Base-by-base conservation (phyloP, 2,329 filamentous ascomycete genomes). In the Arthrobotrys musiformis region DNA sequence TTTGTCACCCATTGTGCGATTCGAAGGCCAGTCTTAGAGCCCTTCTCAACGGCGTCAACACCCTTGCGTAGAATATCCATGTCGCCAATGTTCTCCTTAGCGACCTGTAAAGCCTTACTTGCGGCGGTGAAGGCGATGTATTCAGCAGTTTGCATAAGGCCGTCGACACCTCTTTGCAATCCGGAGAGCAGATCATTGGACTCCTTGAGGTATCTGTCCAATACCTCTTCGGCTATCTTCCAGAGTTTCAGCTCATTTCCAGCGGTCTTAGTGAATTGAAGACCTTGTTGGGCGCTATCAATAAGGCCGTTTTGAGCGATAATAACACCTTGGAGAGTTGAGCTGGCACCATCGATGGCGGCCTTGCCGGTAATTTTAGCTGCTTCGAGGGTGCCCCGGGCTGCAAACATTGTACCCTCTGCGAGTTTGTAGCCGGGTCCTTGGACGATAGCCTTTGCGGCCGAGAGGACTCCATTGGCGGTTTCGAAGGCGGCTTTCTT, bases 401-500 rank as follows among this genome's bases (percentile, higher is more conserved):
- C 58, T 13, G 58, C 24, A 19, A 46, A 13, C 58, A 62, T 62
- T 17, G 58, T 33, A 9, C 58, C 40, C 15, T 46, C 58, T 4
- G 58, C 58, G 37, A 62, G 58, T 46, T 62, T 46, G 40, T 62
- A 62, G 26, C 58, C 58, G 8, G 58, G 58, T 19, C 58, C 58
- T 33, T 46, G 5, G 17, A 62, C 58, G 11, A 62, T 62, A 7
- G 37, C 58, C 40, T 62, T 62, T 46, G 58, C 58, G 4, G 22
- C 58, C 1, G 13, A n/a, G 1, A 62, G 58, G 22, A 62, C 19
- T 15, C 22, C 37, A 9, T 30, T 46, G 11, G 58, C 58, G 13
- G 58, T 46, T 62, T 62, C 58, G 58, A 62, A 46, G 1, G 40
- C 58, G 24, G 37, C 58, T 46, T 62, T 62, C 58, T 62, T 62